Base-by-base conservation (phyloP, 2,329 filamentous ascomycete species). In the Cryphonectria japonica region DNA sequence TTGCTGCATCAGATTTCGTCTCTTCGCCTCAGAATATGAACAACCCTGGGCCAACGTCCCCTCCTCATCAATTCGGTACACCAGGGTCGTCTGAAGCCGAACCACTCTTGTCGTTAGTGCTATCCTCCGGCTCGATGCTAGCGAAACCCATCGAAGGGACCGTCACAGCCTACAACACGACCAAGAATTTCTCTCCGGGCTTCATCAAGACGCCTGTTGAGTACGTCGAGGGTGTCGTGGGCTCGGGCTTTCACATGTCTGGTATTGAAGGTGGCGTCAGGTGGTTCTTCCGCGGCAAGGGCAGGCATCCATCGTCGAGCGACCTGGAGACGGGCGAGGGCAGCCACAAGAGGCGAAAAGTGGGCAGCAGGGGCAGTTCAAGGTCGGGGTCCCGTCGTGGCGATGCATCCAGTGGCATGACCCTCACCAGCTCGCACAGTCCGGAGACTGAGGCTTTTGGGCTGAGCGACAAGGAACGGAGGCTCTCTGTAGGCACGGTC, bases 141-240 rank as follows among this genome's bases (percentile, higher is more conserved):
- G 94, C 93, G 13, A 93, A 90, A 39, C 94, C 94, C 0, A 95
- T 97, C 76, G 93, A 93, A 75, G 91, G 91, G 67, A 95, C 94
- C 0, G 88, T 95, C 9, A 94, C 92, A 1, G 93, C 93, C 1
- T 98, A 98, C 79, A 91, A 92, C 39, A 91, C 88, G 2, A 94
- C 93, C 14, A 98, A 98, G 81, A 93, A 95, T 75, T 97, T 95
- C 77, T 97, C 94, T 1, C 94, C 95, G 0, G 88, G 92, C 2
- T 93, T 98, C 78, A 73, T 73, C 37, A 94, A 93, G 80, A 92
- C 93, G n/a, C 89, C 94, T 72, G 95, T 93, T 65, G 94, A 97
- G 79, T 94, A 97, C 76, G 91, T 98, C 29, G 95, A 98, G 80
- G 91, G 93, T 63, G 96, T 93, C 0, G 93, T 97, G 41, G 93